These are phyloP conservation scores for Dipteronia sinensis DNA, from an alignment of 345 rosid genomes.

Conservation along the genomic window DNA sequence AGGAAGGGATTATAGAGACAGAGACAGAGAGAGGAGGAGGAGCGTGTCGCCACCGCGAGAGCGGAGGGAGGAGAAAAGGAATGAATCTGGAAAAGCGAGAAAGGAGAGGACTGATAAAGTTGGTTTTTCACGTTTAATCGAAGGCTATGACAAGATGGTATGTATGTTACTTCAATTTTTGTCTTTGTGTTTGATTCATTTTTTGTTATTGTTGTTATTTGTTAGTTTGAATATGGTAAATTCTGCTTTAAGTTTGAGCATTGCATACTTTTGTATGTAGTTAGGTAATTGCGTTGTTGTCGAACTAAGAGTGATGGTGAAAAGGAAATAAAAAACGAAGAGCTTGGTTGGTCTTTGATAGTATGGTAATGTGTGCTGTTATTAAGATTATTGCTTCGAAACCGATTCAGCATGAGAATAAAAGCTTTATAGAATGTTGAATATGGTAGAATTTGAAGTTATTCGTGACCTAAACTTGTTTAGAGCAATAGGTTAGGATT, in stretches of 20 bases:
- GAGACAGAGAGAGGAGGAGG: slow-evolving; percentile 41
- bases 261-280: background rate
- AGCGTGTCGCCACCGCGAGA: slow-evolving; percentile 37
- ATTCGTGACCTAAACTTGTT: background rate
- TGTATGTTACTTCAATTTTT: background rate
- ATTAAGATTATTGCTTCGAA: too few species aligned
- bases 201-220: background rate
- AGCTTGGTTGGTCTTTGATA: background rate
- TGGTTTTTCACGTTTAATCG: slow-evolving; percentile 63
- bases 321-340: background rate
- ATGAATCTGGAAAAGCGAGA: slow-evolving; percentile 8
- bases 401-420: too few species aligned
- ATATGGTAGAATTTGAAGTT: background rate
- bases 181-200: too few species aligned
- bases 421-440: background rate
- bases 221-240: background rate
- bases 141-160: slow-evolving; percentile 82
- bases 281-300: background rate
- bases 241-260: background rate
- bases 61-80: slow-evolving; percentile 32
- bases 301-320: background rate
- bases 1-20: slow-evolving; percentile 34
- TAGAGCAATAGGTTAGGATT: background rate
- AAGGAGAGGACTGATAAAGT: slow-evolving; percentile 33
- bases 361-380: background rate